A percentile compares a stretch with the other conserved stretches of the same genome.
Conservation (phyloP, 306 rosid genomes). For the Gastrolobium villosum region DNA sequence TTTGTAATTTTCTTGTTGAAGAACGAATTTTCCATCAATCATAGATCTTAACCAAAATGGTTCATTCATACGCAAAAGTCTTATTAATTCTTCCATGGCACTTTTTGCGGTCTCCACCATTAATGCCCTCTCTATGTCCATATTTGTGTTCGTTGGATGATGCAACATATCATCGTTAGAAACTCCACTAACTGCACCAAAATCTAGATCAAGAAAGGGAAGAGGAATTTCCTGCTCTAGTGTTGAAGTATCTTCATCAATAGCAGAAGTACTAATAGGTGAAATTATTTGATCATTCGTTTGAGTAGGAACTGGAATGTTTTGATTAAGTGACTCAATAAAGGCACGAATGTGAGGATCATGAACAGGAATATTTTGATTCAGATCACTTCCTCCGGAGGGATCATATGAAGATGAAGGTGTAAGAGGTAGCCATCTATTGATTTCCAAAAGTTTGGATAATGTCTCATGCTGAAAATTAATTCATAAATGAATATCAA, state of each 20-base stretch:
- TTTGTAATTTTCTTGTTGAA: conserved; percentile 63
- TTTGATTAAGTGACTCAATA: neutral
- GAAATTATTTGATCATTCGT: too few relatives aligned
- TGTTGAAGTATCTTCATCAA: neutral
- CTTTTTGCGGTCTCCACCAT: conserved; percentile 56
- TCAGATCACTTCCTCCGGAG: conserved; percentile 15
- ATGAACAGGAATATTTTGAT: neutral
- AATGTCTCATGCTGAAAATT: conserved; percentile 63
- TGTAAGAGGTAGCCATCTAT: conserved; percentile 40
- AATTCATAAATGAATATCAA: neutral
- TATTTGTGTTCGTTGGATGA: conserved; percentile 7
- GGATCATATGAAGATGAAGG: conserved; percentile 36
- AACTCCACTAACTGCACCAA: neutral
- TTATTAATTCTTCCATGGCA: conserved; percentile 67
- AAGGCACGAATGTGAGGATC: neutral
- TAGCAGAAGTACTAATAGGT: conserved; percentile 10
- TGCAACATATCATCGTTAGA: neutral
- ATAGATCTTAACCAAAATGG: conserved; percentile 67
- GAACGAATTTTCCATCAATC: conserved; percentile 40
- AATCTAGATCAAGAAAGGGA: conserved; percentile 29
- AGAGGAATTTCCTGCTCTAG: neutral
- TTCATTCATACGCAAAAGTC: conserved; percentile 54
- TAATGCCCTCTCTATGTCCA: conserved; percentile 51
- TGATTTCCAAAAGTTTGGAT: conserved; percentile 48
- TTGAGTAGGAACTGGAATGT: too few relatives aligned